Evolutionary conservation across 2,329 filamentous ascomycete species (phyloP).

Genomic region (Neophaeococcomyces aloes): DNA sequence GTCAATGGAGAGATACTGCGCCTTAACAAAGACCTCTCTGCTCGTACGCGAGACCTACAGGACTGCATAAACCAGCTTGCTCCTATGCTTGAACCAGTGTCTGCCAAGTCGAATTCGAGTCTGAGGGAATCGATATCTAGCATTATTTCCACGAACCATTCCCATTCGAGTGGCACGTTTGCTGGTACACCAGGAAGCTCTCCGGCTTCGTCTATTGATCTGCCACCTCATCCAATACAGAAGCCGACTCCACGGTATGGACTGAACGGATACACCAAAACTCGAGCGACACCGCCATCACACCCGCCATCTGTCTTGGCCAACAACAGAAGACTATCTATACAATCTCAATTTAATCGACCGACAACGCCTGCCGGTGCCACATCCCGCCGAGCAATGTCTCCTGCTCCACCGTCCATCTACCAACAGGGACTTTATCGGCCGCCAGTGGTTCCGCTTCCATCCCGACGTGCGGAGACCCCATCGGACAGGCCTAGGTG

Average conservation of each 20-base stretch:
- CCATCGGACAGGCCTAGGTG: slow-evolving; percentile 56
- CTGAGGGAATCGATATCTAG: slow-evolving; percentile 88
- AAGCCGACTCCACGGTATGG: slow-evolving; percentile 36
- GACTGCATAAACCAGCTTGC: slow-evolving; percentile 70
- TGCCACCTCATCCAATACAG: slow-evolving; percentile 43
- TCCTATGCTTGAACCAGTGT: slow-evolving; percentile 59
- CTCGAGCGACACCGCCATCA: slow-evolving; percentile 31
- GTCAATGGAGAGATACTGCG: slow-evolving; percentile 92
- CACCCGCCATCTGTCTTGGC: slow-evolving; percentile 20
- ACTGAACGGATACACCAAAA: slow-evolving; percentile 20
- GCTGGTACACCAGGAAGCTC: slow-evolving; percentile 63
- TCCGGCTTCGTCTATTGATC: slow-evolving; percentile 55
- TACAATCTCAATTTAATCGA: slow-evolving; percentile 15
- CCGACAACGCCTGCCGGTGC: slow-evolving; percentile 16
- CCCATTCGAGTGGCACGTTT: slow-evolving; percentile 58
- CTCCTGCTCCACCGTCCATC: slow-evolving; percentile 21
- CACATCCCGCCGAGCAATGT: slow-evolving; percentile 14
- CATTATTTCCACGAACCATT: slow-evolving; percentile 67
- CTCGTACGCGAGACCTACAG: slow-evolving; percentile 69
- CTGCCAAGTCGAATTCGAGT: slow-evolving; percentile 54
- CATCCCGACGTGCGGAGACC: slow-evolving; percentile 33
- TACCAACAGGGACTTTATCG: slow-evolving; percentile 25
- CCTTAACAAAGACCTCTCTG: slow-evolving; percentile 72
- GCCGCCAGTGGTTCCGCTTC: slow-evolving; percentile 29
- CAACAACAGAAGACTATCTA: slow-evolving; percentile 15